Evolutionary conservation across 1,284 basidiomycete species (phyloP).

Genomic region (Fomitopsis schrenkii): DNA sequence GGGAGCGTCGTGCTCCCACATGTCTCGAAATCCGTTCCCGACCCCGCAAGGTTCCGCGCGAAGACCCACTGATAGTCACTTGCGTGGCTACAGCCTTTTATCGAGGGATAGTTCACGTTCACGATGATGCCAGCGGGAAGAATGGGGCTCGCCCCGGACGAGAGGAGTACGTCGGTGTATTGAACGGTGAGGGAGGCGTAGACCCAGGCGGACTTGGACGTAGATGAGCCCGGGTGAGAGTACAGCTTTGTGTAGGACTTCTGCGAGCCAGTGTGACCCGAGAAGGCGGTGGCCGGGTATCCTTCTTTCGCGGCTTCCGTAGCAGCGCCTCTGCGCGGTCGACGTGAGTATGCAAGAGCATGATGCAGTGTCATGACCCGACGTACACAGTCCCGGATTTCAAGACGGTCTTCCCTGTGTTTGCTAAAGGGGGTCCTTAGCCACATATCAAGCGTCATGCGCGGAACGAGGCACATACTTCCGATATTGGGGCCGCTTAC

Average conservation of each 20-base stretch:
- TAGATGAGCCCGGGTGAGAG: constrained; percentile 27
- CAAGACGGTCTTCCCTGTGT: constrained; percentile 11
- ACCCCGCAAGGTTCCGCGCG: constrained; percentile 34
- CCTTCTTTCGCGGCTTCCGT: constrained; percentile 41
- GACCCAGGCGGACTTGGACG: constrained; percentile 35
- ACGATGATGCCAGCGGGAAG: constrained; percentile 40
- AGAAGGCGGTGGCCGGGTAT: constrained; percentile 48
- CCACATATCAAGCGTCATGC: too few relatives aligned
- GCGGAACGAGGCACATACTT: constrained; percentile 6
- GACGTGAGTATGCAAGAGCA: not conserved
- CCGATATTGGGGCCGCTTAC: constrained; percentile 32
- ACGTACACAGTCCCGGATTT: constrained; percentile 20
- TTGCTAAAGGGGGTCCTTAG: constrained; percentile 5
- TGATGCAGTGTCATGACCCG: too few relatives aligned
- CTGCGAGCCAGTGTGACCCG: constrained; percentile 35
- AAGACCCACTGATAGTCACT: constrained; percentile 42
- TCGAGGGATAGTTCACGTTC: constrained; percentile 50
- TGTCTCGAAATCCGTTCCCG: constrained; percentile 34
- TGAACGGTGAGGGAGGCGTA: constrained; percentile 40
- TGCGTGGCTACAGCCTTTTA: constrained; percentile 32
- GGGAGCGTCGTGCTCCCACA: constrained; percentile 42
- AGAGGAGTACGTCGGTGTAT: constrained; percentile 36
- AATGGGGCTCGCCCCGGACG: constrained; percentile 22
- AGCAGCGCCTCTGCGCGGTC: constrained; percentile 40
- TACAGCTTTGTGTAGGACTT: constrained; percentile 45